A percentile compares a stretch with the other conserved stretches of the same genome.
phyloP scores from a whole-genome alignment of 352 stramenopile genomes.

The Phytopythium cucurbitacearum region DNA sequence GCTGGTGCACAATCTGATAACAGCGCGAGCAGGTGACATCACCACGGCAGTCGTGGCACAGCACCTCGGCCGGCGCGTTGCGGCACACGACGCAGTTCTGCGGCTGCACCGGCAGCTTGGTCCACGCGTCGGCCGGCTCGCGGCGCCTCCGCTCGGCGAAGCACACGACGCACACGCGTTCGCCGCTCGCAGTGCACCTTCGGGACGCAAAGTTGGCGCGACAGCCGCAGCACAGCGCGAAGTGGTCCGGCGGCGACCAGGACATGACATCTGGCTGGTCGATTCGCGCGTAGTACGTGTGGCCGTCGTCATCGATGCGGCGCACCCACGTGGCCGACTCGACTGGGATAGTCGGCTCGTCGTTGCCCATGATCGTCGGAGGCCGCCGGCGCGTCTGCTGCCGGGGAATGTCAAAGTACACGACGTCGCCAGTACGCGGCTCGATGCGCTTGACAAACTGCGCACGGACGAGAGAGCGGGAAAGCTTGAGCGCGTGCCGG shows the following conservation, averaged over 20 bases:
- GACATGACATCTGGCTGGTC: constrained; percentile 21
- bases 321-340: constrained; percentile 68
- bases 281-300: constrained; percentile 45
- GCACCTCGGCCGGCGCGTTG: constrained; percentile 25
- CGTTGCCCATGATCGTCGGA: constrained; percentile 42
- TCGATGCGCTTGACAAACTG: constrained; percentile 62
- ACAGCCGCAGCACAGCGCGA: constrained; percentile 50
- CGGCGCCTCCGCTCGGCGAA: constrained; percentile 28
- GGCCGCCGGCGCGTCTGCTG: constrained; percentile 32
- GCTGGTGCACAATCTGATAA: constrained; percentile 37
- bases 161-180: constrained; percentile 58
- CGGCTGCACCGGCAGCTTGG: constrained; percentile 51
- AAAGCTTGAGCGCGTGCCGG: constrained; percentile 35
- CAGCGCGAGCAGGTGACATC: constrained; percentile 51
- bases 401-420: constrained; percentile 60
- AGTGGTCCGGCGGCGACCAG: constrained; percentile 45
- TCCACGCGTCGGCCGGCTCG: constrained; percentile 21
- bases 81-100: constrained; percentile 62
- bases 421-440: constrained; percentile 32
- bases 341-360: constrained; percentile 42
- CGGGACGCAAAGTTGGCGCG: constrained; percentile 51
- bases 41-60: constrained; percentile 52
- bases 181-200: constrained; percentile 33
- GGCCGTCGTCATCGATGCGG: constrained; percentile 36
- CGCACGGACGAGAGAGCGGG: constrained; percentile 44